Evolutionary conservation across 1,139 yeast species (phyloP), one percentile per base, ranked within the genome.

Genomic region (Geotrichum europaeum): DNA sequence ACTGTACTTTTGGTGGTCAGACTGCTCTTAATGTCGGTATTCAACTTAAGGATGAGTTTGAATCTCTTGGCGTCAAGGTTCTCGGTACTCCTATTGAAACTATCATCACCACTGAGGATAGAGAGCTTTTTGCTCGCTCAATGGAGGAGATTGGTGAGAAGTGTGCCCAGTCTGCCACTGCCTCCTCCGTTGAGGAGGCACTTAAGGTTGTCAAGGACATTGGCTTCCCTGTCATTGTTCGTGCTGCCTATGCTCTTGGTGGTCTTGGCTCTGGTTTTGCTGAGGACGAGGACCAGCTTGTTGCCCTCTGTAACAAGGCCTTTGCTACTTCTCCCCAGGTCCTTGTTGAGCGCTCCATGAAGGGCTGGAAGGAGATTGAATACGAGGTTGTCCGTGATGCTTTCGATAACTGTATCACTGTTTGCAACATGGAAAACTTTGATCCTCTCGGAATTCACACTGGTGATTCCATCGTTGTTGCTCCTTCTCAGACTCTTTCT

Each of bases 331-430:
- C 97, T 60, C 98, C 99, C 32, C 99, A 94, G 79, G 95, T 94
- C 62, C 82, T 94, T 69, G 98, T 94, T 65, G 99, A 94, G 78
- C 92, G 89, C 79, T 92, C 98, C 3, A 80, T 94, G 77, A 94
- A 92, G 80, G 99, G 99, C 66, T 94, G 99, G 99, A 94, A 94
- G 75, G 99, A 94, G 78, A 95, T 94, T 63, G 99, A 94, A 79
- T 94, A 94, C 76, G 99, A 94, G 79, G 99, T 94, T 67, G 99
- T 94, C 62, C 89, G 99, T 76, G 99, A 94, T 76, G 84, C 96
- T 70, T 92, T 87, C 64, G 97, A 87, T 67, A 94, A 94, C 81
- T 94, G 99, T 83, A 94, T 94, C 73, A 94, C 99, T 55, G 99
- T 94, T 58, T 94, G 99, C 81, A 94, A 94, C 78, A 94, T 94